Conservation (phyloP, 2,329 filamentous ascomycete genomes). For the Verticillium zaregamsianum region DNA sequence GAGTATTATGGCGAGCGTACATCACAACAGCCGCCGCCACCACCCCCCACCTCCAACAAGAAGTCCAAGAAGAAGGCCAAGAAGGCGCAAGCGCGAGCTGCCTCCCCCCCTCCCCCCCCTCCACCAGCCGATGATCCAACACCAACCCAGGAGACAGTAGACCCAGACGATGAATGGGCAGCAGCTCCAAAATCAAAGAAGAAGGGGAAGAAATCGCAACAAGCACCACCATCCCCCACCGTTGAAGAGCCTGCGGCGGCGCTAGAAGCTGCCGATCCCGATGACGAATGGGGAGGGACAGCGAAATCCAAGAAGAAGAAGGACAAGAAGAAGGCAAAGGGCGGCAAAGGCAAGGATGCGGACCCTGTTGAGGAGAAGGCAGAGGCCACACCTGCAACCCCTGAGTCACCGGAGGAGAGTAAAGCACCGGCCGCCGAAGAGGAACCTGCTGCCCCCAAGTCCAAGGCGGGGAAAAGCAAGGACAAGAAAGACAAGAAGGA, state of each 20-base stretch:
- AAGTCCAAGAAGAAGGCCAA: slow-evolving; percentile 16
- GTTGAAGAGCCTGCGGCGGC: background rate
- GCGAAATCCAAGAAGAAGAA: slow-evolving; percentile 9
- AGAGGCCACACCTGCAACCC: background rate
- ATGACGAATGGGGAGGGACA: slow-evolving; percentile 9
- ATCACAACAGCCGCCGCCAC: slow-evolving; percentile 6
- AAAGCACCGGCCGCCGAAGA: background rate
- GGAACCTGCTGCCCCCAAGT: background rate
- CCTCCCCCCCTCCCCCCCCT: background rate
- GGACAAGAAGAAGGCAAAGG: slow-evolving; percentile 12
- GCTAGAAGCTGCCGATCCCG: slow-evolving; percentile 1
- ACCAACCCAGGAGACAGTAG: background rate
- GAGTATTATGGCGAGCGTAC: slow-evolving; percentile 6
- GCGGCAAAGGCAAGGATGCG: slow-evolving; percentile 3
- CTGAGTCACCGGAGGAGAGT: background rate
- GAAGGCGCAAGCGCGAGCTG: slow-evolving; percentile 9
- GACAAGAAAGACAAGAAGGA: slow-evolving; percentile 5
- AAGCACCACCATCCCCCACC: background rate
- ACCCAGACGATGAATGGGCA: background rate
- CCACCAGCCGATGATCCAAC: background rate
- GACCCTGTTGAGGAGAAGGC: background rate
- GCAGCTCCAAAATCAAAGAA: slow-evolving; percentile 11
- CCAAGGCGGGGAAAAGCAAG: background rate
- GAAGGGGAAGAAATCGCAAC: slow-evolving; percentile 13
- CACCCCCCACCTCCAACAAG: slow-evolving; percentile 4